phyloP scores from a whole-genome alignment of 225 moss, liverwort and hornwort species.

The Bryum argenteum region DNA sequence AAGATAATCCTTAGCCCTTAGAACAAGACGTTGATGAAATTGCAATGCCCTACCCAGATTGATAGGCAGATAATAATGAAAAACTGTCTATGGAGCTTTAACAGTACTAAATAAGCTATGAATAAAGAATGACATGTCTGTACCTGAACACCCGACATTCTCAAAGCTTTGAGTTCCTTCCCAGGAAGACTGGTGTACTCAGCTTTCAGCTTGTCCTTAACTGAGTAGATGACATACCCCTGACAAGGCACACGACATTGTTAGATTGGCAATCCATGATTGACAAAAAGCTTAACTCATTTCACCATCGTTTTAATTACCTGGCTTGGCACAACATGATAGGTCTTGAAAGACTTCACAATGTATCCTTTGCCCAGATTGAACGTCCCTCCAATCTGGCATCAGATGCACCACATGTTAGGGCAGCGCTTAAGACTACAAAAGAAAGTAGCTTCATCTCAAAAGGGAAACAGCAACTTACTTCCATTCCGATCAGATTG shows the following conservation, averaged over 20 bases:
- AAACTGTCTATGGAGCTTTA: not conserved
- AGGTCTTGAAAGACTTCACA: slow-evolving; percentile 87
- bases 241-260: slow-evolving; percentile 34
- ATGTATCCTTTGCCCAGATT: slow-evolving; percentile 81
- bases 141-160: slow-evolving; percentile 72
- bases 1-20: not conserved
- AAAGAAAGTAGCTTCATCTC: not conserved
- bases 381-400: slow-evolving; percentile 87
- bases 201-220: slow-evolving; percentile 87
- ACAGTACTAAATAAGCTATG: no score
- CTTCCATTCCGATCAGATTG: slow-evolving; percentile 85
- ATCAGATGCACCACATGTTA: not conserved
- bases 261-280: slow-evolving; percentile 8
- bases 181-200: slow-evolving; percentile 67
- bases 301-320: slow-evolving; percentile 29
- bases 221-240: slow-evolving; percentile 90
- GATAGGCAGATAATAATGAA: not conserved
- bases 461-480: slow-evolving; percentile 49
- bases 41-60: not conserved
- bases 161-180: slow-evolving; percentile 66
- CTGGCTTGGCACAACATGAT: slow-evolving; percentile 94
- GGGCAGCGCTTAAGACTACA: not conserved
- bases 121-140: not conserved
- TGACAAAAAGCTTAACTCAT: slow-evolving; percentile 3
- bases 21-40: not conserved